Base-by-base conservation (phyloP, 176 grass and related monocot genomes). In the Carex cristatella region DNA sequence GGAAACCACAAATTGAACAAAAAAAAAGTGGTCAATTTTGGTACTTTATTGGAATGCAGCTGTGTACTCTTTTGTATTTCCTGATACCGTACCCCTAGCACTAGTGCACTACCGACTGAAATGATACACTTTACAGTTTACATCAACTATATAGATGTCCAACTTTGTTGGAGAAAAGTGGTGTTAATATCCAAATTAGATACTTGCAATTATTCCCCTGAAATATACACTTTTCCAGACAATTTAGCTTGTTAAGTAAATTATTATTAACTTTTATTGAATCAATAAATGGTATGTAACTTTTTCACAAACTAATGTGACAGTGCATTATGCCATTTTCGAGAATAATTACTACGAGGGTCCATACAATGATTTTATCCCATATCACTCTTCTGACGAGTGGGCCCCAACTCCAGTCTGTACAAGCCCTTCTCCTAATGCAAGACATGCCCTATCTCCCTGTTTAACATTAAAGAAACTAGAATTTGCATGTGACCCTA, bases 391-490 rank as follows among this genome's bases (percentile, higher is more conserved):
- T 49, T 54, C 62, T 83, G 12, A 14, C 1, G n/a, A 8, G 10
- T 28, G 79, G 37, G 14, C 3, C 49, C 73, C 27, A 56, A 32
- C 46, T 55, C 73, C 73, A 77, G 73, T 32, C 48, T 77, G 49
- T 32, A 30, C 73, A 77, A 77, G 44, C 6, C 37, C 38, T 73
- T 48, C 69, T 64, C 62, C 81, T 51, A 67, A 81, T 42, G 49
- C 42, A 53, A 54, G 28, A 28, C n/a, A 3, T 40, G 40, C 32
- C 27, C 10, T 15, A 35, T 55, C 81, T 68, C 58, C 81, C 38
- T 51, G 13, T 68, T 51, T 9, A 66, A 83, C 61, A 63, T 66
- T 83, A 68, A 44, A 65, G 13, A 66, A 54, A 68, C 81, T 83
- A 31, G 62, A 67, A 83, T 69, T 68, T 83, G 61, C 10, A 69